These are phyloP conservation scores for Aspergillus hortae DNA, from an alignment of 2,329 filamentous ascomycete species.

Conservation along the genomic window DNA sequence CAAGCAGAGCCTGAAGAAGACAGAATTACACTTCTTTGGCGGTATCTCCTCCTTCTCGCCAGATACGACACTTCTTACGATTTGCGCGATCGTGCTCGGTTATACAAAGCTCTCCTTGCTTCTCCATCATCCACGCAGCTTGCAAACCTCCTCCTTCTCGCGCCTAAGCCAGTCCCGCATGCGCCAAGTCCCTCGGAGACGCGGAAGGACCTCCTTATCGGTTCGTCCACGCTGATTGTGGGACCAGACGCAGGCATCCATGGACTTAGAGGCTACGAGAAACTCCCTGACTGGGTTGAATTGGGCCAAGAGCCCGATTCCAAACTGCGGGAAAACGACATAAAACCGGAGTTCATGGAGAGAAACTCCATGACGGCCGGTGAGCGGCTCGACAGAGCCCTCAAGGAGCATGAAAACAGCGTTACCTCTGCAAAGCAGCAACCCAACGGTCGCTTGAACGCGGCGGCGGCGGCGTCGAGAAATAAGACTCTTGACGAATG, in stretches of 20 bases:
- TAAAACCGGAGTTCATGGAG: slow-evolving; percentile 32
- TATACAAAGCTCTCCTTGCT: slow-evolving; percentile 80
- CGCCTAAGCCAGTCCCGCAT: slow-evolving; percentile 90
- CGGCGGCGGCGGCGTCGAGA: slow-evolving; percentile 36
- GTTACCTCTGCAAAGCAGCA: slow-evolving; percentile 11
- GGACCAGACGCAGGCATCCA: slow-evolving; percentile 71
- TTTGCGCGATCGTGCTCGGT: slow-evolving; percentile 81
- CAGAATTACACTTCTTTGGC: slow-evolving; percentile 73
- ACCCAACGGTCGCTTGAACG: slow-evolving; percentile 12
- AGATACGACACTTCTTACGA: slow-evolving; percentile 95
- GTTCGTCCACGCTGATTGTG: slow-evolving; percentile 80
- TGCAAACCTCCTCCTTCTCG: slow-evolving; percentile 83
- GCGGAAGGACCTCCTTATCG: slow-evolving; percentile 72
- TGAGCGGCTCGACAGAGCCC: slow-evolving; percentile 40
- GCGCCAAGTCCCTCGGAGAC: slow-evolving; percentile 84
- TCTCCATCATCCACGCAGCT: slow-evolving; percentile 74
- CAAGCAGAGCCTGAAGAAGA: slow-evolving; percentile 44
- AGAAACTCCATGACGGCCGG: slow-evolving; percentile 37
- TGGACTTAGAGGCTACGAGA: slow-evolving; percentile 73
- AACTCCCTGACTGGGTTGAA: slow-evolving; percentile 79
- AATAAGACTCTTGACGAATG: slow-evolving; percentile 89
- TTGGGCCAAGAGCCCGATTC: slow-evolving; percentile 76
- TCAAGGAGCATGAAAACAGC: slow-evolving; percentile 39
- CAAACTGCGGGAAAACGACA: slow-evolving; percentile 62
- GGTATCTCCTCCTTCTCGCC: slow-evolving; percentile 77